Conservation (phyloP, 129 eudicot species). For the Flaveria linearis region DNA sequence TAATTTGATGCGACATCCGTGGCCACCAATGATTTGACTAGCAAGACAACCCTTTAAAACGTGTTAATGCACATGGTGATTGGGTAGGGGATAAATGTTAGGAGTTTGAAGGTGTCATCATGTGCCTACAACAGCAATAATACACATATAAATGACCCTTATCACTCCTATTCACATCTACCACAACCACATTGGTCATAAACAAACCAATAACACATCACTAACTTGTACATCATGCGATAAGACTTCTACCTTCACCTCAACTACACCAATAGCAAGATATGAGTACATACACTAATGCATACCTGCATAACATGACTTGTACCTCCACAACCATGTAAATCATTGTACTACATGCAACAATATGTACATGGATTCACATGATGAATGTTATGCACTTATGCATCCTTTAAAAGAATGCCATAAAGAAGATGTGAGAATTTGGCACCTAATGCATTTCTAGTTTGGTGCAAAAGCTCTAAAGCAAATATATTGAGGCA, state of each 20-base stretch:
- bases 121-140: conserved; percentile 37
- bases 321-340: conserved; percentile 23
- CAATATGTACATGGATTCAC: conserved; percentile 34
- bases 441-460: conserved; percentile 47
- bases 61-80: conserved; percentile 47
- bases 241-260: neutral
- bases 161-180: conserved; percentile 18
- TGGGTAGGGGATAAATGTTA: conserved; percentile 39
- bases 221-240: conserved; percentile 28
- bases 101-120: conserved; percentile 39
- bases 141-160: conserved; percentile 28
- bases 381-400: conserved; percentile 29
- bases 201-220: conserved; percentile 10
- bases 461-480: conserved; percentile 34
- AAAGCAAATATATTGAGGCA: conserved; percentile 34
- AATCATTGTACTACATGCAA: conserved; percentile 31
- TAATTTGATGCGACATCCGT: conserved; percentile 22
- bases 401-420: conserved; percentile 23
- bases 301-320: conserved; percentile 18
- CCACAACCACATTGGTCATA: conserved; percentile 20
- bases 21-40: conserved; percentile 39
- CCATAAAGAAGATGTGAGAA: conserved; percentile 35
- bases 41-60: conserved; percentile 36
- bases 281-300: conserved; percentile 1
- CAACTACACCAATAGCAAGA: neutral